phyloP scores from a whole-genome alignment of 2,329 filamentous ascomycete species.

The Fusarium secorum region DNA sequence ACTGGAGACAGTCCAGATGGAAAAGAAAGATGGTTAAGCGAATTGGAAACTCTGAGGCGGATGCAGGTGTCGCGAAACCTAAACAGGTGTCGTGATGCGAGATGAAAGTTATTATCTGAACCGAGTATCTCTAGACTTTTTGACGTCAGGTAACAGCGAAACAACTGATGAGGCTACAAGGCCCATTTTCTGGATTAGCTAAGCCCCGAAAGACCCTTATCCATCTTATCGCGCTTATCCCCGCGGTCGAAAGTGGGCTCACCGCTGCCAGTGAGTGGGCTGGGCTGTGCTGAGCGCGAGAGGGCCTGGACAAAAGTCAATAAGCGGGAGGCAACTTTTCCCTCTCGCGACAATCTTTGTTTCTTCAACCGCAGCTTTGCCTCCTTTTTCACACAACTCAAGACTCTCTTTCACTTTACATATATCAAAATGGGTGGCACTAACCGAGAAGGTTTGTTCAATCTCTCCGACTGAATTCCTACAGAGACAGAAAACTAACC shows the following conservation, averaged over 20 bases:
- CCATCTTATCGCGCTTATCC: slow-evolving; percentile 33
- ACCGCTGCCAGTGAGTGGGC: slow-evolving; percentile 15
- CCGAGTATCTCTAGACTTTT: slow-evolving; percentile 31
- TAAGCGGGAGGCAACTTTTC: slow-evolving; percentile 40
- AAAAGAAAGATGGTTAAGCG: not conserved
- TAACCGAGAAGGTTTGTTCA: slow-evolving; percentile 50
- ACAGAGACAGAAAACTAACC: slow-evolving; percentile 26
- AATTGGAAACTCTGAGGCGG: not conserved
- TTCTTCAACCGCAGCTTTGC: slow-evolving; percentile 18
- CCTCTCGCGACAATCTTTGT: slow-evolving; percentile 31
- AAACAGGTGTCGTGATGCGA: slow-evolving; percentile 3
- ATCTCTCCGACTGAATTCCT: not conserved
- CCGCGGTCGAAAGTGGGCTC: slow-evolving; percentile 24
- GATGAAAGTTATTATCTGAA: slow-evolving; percentile 4
- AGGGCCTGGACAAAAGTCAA: slow-evolving; percentile 30
- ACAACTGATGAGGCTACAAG: slow-evolving; percentile 11
- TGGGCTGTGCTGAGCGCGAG: slow-evolving; percentile 8
- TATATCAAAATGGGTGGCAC: slow-evolving; percentile 48
- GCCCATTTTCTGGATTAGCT: slow-evolving; percentile 33
- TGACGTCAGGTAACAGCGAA: slow-evolving; percentile 29
- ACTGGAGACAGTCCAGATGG: slow-evolving; percentile 16
- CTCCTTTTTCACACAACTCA: slow-evolving; percentile 11
- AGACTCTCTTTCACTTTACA: slow-evolving; percentile 9
- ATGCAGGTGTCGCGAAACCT: slow-evolving; percentile 3
- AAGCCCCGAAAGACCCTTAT: slow-evolving; percentile 37